Evolutionary conservation across 202 grass and related monocot genomes (phyloP), one percentile per base, ranked within the genome.

Genomic region (Cymbopogon flexuosus): DNA sequence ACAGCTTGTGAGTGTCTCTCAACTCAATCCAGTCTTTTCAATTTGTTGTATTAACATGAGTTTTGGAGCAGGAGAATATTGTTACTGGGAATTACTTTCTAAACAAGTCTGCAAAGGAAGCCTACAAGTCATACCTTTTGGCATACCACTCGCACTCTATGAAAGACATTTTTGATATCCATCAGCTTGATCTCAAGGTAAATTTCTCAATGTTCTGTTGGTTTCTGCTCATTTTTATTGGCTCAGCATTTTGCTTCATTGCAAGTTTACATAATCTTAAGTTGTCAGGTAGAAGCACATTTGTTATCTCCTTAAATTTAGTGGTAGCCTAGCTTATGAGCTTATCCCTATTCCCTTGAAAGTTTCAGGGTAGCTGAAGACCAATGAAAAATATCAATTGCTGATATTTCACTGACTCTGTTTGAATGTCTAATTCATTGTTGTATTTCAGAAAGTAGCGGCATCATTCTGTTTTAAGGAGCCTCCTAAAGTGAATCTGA

Each of bases 171-270:
- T 97, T 97, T 75, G 63, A 92, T 76, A 83, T 94, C 82, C 89
- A 94, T 58, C 86, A 83, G 18, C 89, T 94, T 15, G 82, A 97
- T 83, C 76, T 97, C 11, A 94, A 97, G 91, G 94, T 97, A 92
- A 71, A 58, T 70, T 59, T 42, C 2, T 40, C 14, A 71, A 66
- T 58, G 56, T 36, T 72, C 19, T 42, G 12, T 74, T 78, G 15
- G 40, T 73, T 65, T 27, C 73, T 80, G 2, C 12, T 62, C 57
- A 84, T 58, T 58, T 13, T 71, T 40, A 14, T 49, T 14, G 8
- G 3, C 22, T 80, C 6, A 24, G 5, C 61, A 7, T 19, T 62
- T 30, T 70, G 37, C 45, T 80, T 64, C n/a, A 27, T 52, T 86
- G n/a, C 15, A 52, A 41, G 10, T 81, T 69, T 43, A 58, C n/a